Conservation (phyloP, 805 yeast genomes). For the Ogataea pignaliae region DNA sequence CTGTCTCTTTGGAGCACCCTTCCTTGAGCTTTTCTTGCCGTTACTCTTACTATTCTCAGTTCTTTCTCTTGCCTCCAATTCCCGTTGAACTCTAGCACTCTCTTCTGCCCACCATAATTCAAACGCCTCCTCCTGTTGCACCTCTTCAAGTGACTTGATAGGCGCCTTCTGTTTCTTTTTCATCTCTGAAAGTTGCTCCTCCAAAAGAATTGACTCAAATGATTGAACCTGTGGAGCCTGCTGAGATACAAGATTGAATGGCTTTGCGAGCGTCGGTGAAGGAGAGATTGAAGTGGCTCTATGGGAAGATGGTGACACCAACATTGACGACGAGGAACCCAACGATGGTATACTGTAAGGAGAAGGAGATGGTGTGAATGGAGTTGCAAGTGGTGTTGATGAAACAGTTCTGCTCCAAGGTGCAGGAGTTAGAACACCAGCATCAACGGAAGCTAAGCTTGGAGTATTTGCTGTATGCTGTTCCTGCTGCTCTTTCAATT, state of each 20-base stretch:
- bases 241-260: no score
- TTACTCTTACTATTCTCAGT: not conserved
- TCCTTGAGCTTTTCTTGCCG: not conserved
- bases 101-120: constrained; percentile 88
- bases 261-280: constrained; percentile 6
- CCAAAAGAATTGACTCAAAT: constrained; percentile 22
- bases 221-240: constrained; percentile 17
- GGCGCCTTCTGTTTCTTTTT: constrained; percentile 12
- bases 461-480: constrained; percentile 1
- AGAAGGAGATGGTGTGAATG: not conserved
- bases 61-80: constrained; percentile 18
- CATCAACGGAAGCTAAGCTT: not conserved
- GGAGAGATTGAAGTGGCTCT: constrained; percentile 4
- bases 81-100: constrained; percentile 55
- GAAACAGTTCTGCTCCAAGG: constrained; percentile 5
- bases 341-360: not conserved
- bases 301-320: constrained; percentile 6
- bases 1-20: not conserved
- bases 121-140: constrained; percentile 79
- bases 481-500: constrained; percentile 26
- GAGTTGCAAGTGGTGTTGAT: not conserved
- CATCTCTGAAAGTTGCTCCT: constrained; percentile 24
- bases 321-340: not conserved
- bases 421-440: not conserved
- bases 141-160: constrained; percentile 54